Evolutionary conservation across 2,329 filamentous ascomycete genomes (phyloP), one percentile per base, ranked within the genome.

Genomic region (Orbilia quercus): DNA sequence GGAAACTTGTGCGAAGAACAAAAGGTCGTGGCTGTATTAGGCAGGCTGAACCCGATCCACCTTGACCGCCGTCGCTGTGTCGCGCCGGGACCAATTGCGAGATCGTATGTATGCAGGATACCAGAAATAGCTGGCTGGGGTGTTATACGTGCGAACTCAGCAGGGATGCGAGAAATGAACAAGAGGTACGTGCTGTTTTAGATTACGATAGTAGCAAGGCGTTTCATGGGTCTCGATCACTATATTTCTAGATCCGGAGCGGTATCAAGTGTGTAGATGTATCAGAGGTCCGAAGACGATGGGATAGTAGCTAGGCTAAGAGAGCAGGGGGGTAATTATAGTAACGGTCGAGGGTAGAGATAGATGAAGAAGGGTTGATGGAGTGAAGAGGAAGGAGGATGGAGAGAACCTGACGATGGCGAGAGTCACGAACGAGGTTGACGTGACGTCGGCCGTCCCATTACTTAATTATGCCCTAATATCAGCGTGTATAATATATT

Each of bases 61-160:
- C 28, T 9, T 31, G 38, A 50, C 31, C 34, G 28, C n/a, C 23
- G 50, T 63, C 55, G 28, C 28, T 31, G 57, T 31, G 57, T 59
- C 50, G 31, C 23, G 31, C 51, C 47, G 45, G 44, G 31, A 42
- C 66, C 57, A 59, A 62, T 59, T 48, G 57, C 59, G 45, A 53
- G 54, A 58, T 51, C 22, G 45, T 51, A 31, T 31, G 28, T 31
- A 31, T 54, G 38, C 48, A n/a, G 20, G 20, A 67, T 40, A 38
- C 67, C 67, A 64, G 59, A 58, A 71, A 72, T 64, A 60, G 58
- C 53, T 55, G 55, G 55, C 45, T 20, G 25, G 36, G 16, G 42
- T 38, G 25, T 12, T 16, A 16, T 44, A 42, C 50, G 25, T 63
- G 66, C 66, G 58, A 57, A 51, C 57, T 72, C 50, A 55, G 25